Conservation (phyloP, 441 rosid genomes). For the Pelargonium myrrhifolium region DNA sequence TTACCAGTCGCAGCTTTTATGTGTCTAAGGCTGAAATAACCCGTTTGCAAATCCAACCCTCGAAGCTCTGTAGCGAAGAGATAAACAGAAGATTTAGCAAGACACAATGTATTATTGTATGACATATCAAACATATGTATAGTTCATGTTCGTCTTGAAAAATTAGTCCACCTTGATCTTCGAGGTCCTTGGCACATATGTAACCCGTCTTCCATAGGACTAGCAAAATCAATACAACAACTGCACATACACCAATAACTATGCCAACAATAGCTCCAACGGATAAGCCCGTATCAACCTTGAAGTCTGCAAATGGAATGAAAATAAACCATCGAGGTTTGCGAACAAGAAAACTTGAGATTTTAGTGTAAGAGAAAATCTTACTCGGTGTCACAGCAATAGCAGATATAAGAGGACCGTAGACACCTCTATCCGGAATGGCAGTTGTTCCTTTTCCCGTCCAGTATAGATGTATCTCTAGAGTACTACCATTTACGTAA, state of each 20-base stretch:
- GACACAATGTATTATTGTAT: too few relatives aligned
- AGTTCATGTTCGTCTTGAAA: too few relatives aligned
- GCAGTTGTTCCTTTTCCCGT: conserved; percentile 80
- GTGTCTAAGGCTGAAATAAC: conserved; percentile 53
- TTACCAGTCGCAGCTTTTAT: conserved; percentile 73
- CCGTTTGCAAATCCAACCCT: conserved; percentile 54
- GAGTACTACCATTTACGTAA: conserved; percentile 46
- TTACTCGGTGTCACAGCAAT: conserved; percentile 69
- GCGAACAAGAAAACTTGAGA: neutral
- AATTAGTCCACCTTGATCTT: conserved; percentile 10
- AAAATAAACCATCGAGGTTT: neutral
- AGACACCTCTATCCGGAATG: conserved; percentile 56
- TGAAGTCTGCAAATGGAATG: conserved; percentile 38
- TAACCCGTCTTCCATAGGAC: conserved; percentile 8
- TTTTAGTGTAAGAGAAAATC: conserved; percentile 15
- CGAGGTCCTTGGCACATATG: conserved; percentile 7
- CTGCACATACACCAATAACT: conserved; percentile 10
- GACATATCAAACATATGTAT: too few relatives aligned
- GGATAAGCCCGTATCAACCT: conserved; percentile 47
- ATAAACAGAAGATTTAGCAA: neutral
- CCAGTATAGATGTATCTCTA: conserved; percentile 77
- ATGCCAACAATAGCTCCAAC: conserved; percentile 61
- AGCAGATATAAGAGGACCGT: conserved; percentile 89
- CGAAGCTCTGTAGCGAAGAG: conserved; percentile 30
- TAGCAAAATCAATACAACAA: conserved; percentile 9